Base-by-base conservation (phyloP, 768 basidiomycete genomes). In the Leucosporidium creatinivorum region DNA sequence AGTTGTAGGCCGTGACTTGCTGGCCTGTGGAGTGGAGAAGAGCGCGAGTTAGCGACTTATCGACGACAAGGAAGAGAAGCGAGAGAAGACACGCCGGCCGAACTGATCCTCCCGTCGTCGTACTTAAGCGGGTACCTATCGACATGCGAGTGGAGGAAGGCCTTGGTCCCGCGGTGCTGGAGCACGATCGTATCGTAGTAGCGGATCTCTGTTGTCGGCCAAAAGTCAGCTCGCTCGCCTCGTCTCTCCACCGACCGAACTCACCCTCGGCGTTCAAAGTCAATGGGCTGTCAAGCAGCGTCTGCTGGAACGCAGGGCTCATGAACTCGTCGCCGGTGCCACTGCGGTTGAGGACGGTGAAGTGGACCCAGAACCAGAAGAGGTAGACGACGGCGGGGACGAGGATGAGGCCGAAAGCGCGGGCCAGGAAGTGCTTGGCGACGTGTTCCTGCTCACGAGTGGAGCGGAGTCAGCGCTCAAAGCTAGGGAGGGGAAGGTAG, bases 281-380 rank as follows among this genome's bases (percentile, higher is more conserved):
- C 79, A 99, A 82, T 75, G 98, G 93, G 73, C 96, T 99, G 36
- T 92, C 93, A 26, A 82, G 79, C 60, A 99, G 81, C 23, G 93
- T 96, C 80, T 98, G 93, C 79, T 99, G 96, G 85, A 99, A 99
- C 7, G 86, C 87, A 9, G 96, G 93, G 77, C 89, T 92, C 96
- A 98, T 98, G 81, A 98, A 99, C 49, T 83, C 82, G 76, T 98
- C 96, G 8, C 96, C 96, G 39, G 93, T 84, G 30, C 96, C 96
- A 17, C 93, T 93, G 71, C 87, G 83, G 12, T 81, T 89, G 72
- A 98, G 85, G 69, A 98, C 82, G 31, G 87, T 82, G 76, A 99
- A 94, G 78, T 99, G 96, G 30, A 96, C 80, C 80, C 89, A 99
- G 83, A 99, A 99, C 83, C 94, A 91, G 21, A 88, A 87, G 4